Evolutionary conservation across 108 stramenopile genomes (phyloP), one percentile per base, ranked within the genome.

Genomic region (Cyclotella baltica): DNA sequence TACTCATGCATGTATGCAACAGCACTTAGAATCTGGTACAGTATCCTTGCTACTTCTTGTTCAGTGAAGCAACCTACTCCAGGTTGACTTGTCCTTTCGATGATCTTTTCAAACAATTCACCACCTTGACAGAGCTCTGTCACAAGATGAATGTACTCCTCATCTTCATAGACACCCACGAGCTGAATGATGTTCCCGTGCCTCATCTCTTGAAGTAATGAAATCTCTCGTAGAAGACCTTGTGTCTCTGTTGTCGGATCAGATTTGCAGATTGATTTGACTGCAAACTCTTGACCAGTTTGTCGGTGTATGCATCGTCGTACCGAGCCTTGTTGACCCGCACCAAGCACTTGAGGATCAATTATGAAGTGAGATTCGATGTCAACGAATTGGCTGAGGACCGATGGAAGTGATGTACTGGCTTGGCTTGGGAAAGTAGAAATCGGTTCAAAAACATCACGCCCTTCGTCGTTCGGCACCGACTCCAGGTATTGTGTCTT

Each of bases 61-160:
- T 96, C 95, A 16, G 78, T 63, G 74, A 91, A 88, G 61, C 77
- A 78, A 0, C 43, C 40, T 3, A 36, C 23, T 16, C 48, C 69
- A 72, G 47, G 29, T 50, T 77, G 50, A 25, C 48, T 40, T 16
- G 83, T 69, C 72, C 86, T 90, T 30, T 89, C 78, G 5, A 92
- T 77, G 18, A 93, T 88, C 29, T 81, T 71, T 33, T 96, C 93
- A 48, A 90, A 92, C 23, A 96, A 78, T 83, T 94, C 93, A 36
- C 92, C 92, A 35, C 96, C 96, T 15, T 64, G 73, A 66, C 91
- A 88, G 10, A 97, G 78, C 36, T 96, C 95, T 40, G 92, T 93
- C 9, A 97, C 93, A 19, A 96, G 53, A 59, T 90, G 90, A 8
- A 95, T 22, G 20, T 82, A 79, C 3, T 75, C 57, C 53, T 84